phyloP scores from a whole-genome alignment of 1,139 yeast genomes.

The Scheffersomyces stambukii region DNA sequence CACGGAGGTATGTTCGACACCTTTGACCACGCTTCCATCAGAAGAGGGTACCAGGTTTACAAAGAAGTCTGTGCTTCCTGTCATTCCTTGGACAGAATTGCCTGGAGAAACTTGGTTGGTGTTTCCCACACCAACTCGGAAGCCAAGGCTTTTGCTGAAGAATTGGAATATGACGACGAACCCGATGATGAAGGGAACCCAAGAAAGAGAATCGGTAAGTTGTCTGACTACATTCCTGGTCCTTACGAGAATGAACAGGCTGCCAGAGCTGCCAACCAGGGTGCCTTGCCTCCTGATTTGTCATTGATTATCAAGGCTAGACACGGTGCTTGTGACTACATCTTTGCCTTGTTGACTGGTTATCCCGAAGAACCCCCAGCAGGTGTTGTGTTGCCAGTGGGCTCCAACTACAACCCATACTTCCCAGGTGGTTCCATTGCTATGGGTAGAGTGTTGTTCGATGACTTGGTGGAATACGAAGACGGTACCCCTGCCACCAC shows the following conservation, averaged over 20 bases:
- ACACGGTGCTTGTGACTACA: conserved; percentile 97
- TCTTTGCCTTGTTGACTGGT: conserved; percentile 92
- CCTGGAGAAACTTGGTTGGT: conserved; percentile 98
- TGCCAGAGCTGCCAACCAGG: conserved; percentile 99
- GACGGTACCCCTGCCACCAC: conserved; percentile 99
- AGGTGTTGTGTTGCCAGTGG: conserved; percentile 89
- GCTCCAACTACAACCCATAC: conserved; percentile 97
- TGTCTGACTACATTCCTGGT: conserved; percentile 91
- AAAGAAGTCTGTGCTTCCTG: conserved; percentile 99
- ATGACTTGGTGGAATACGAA: conserved; percentile 95
- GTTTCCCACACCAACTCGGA: conserved; percentile 91
- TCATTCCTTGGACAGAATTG: conserved; percentile 94
- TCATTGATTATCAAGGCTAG: conserved; percentile 97
- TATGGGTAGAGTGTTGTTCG: conserved; percentile 97
- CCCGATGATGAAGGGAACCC: conserved; percentile 99
- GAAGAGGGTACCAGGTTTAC: conserved; percentile 99
- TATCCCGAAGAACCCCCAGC: conserved; percentile 99
- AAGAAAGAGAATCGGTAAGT: conserved; percentile 96
- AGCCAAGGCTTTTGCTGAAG: conserved; percentile 92
- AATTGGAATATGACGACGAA: conserved; percentile 96
- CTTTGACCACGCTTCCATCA: conserved; percentile 92
- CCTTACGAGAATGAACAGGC: conserved; percentile 98
- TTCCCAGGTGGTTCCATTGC: conserved; percentile 99
- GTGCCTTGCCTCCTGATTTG: conserved; percentile 98
- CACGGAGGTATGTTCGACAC: conserved; percentile 90